These are phyloP conservation scores for Leishmania guyanensis DNA, from an alignment of 208 protist species.

Conservation along the genomic window DNA sequence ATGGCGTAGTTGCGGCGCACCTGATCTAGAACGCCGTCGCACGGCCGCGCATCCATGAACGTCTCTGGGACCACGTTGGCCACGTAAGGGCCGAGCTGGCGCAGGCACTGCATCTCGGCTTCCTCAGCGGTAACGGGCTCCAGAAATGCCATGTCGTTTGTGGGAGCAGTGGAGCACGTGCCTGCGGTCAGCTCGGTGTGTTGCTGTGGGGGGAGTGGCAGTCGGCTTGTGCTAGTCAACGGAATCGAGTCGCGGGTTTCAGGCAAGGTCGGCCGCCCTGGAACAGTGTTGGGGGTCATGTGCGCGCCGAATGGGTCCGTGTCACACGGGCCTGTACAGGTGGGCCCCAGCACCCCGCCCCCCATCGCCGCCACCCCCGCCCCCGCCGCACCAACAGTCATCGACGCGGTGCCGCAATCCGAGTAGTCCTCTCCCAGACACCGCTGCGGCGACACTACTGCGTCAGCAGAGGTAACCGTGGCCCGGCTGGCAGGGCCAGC, in stretches of 20 bases:
- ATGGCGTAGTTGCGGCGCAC: conserved; percentile 47
- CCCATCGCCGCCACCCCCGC: background rate
- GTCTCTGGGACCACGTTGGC: conserved; percentile 53
- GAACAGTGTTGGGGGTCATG: background rate
- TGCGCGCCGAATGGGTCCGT: background rate
- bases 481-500: background rate
- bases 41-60: conserved; percentile 60
- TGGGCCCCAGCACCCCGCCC: background rate
- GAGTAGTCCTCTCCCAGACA: background rate
- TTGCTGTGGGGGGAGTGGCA: background rate
- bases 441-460: background rate
- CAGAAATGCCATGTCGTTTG: background rate
- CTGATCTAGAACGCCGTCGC: conserved; percentile 22
- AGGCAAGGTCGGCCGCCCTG: background rate
- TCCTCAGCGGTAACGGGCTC: conserved; percentile 5
- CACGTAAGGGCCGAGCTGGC: conserved; percentile 36
- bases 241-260: background rate
- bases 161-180: background rate
- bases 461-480: background rate
- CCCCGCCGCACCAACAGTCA: background rate
- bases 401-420: background rate
- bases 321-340: background rate
- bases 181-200: background rate
- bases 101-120: conserved; percentile 21
- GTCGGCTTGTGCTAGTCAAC: background rate